Conservation (phyloP, 2,329 filamentous ascomycete species). For the Lasiodiplodia citricola region DNA sequence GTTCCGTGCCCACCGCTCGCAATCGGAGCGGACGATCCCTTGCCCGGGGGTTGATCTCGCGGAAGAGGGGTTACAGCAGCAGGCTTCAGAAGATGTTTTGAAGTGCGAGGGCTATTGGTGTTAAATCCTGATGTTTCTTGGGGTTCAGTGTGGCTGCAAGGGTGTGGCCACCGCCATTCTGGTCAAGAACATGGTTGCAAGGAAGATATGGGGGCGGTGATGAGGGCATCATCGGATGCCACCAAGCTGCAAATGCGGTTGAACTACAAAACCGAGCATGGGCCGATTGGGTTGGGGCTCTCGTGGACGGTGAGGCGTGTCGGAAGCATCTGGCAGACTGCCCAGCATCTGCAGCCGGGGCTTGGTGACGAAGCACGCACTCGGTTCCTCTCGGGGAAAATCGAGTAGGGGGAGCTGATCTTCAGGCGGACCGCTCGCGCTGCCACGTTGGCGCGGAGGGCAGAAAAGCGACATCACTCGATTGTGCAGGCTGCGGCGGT, state of each 20-base stretch:
- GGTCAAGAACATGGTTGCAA: background rate
- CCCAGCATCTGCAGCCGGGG: constrained; percentile 15
- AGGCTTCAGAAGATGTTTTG: background rate
- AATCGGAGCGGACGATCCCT: constrained; percentile 12
- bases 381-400: constrained; percentile 26
- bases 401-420: constrained; percentile 20
- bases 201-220: background rate
- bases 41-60: background rate
- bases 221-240: background rate
- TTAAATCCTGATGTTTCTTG: background rate
- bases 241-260: background rate
- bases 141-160: background rate
- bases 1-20: constrained; percentile 4
- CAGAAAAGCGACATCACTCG: background rate
- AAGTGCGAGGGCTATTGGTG: background rate
- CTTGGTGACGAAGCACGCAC: constrained; percentile 20
- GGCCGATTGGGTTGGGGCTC: background rate
- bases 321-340: constrained; percentile 4
- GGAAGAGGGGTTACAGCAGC: background rate
- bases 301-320: constrained; percentile 5
- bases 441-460: background rate
- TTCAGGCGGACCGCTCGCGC: background rate
- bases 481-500: background rate
- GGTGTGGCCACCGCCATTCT: background rate
- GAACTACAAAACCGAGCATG: background rate